Percentiles rank a stretch among this genome's conserved stretches.
phyloP scores from a whole-genome alignment of 78 protist species.

The Creolimax fragrantissima region DNA sequence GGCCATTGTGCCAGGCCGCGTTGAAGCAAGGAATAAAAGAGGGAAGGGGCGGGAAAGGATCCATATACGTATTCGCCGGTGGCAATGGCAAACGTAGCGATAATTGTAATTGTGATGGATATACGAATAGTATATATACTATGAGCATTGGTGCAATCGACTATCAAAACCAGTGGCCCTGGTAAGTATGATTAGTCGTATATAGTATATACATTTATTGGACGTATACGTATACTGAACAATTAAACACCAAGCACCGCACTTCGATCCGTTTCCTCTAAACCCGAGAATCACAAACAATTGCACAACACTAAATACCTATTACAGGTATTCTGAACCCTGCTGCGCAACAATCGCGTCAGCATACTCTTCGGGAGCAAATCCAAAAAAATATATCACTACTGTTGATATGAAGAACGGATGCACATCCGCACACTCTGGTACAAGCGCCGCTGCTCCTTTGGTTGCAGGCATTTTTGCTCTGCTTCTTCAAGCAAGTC shows the following conservation, averaged over 20 bases:
- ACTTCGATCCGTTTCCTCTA: too few species aligned
- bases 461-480: conserved; percentile 32
- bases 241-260: too few species aligned
- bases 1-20: background rate
- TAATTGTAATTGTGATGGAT: conserved; percentile 20
- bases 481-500: background rate
- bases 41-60: conserved; percentile 22
- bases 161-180: conserved; percentile 2
- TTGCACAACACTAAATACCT: too few species aligned
- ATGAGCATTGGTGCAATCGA: conserved; percentile 21
- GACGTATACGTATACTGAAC: too few species aligned
- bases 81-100: conserved; percentile 12
- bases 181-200: background rate
- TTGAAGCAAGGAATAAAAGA: background rate
- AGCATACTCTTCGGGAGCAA: background rate
- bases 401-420: conserved; percentile 5
- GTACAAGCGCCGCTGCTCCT: conserved; percentile 40
- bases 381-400: background rate
- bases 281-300: too few species aligned
- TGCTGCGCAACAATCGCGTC: background rate
- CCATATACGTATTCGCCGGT: conserved; percentile 2
- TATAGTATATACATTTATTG: background rate
- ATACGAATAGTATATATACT: conserved; percentile 9
- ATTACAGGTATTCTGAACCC: background rate
- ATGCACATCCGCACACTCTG: conserved; percentile 20